Base-by-base conservation (phyloP, 73 alveolate species). In the Durusdinium trenchii region DNA sequence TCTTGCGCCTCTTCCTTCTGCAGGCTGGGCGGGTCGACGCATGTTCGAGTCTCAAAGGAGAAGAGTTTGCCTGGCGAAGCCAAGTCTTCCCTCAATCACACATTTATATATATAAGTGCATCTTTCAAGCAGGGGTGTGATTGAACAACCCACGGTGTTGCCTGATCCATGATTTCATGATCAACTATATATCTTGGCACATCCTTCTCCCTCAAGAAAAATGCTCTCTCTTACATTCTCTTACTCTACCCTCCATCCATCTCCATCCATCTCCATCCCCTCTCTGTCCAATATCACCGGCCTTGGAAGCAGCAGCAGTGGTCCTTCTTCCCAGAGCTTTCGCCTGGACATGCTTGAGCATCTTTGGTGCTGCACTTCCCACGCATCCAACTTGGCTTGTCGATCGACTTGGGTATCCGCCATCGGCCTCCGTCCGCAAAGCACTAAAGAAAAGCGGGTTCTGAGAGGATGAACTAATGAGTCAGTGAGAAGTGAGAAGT, bases 281-380 rank as follows among this genome's bases (percentile, higher is more conserved):
- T 9, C 82, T 69, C 43, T 7, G 6, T 52, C 32, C n/a, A 43
- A 50, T 20, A 9, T 47, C 64, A 16, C 45, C 61, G 48, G 84
- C 95, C 95, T 87, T 87, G 75, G 50, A 42, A 50, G 95, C 95
- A 87, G n/a, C 95, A 87, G 95, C 95, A 87, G 51, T 87, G 95
- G 3, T 78, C 38, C 50, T 61, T 60, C 85, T 42, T 48, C 30
- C 52, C 86, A 32, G 84, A 40, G 9, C 2, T 16, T 18, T 69
- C 81, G 81, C 48, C 95, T 3, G 45, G 43, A 50, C 95, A 87
- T 84, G 60, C 62, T 48, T 61, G 38, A 40, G 95, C 18, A 64
- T 87, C 10, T 64, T 60, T 45, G 50, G 84, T 61, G 35, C 38
- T 32, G 64, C 95, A 87, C 62, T 64, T 64, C 43, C 76, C 95